These are phyloP conservation scores for Parasarocladium wereldwijsianum DNA, from an alignment of 2,329 filamentous ascomycete genomes.

Conservation along the genomic window DNA sequence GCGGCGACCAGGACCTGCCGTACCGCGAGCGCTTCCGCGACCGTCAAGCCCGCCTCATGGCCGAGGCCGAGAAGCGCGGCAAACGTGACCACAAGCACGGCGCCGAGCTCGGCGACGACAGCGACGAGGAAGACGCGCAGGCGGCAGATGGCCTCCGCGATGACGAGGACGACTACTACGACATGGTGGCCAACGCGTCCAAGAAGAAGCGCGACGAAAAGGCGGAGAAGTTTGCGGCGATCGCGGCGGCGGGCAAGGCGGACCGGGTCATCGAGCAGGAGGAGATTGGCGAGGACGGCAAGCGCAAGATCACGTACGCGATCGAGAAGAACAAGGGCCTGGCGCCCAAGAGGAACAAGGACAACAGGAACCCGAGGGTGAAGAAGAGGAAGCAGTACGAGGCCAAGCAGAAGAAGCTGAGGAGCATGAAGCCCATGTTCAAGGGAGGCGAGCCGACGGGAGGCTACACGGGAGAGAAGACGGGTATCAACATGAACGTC, in stretches of 20 bases:
- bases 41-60: slow-evolving; percentile 70
- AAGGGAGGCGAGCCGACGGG: slow-evolving; percentile 72
- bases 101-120: slow-evolving; percentile 53
- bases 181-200: slow-evolving; percentile 62
- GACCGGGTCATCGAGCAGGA: slow-evolving; percentile 51
- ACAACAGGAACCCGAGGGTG: slow-evolving; percentile 83
- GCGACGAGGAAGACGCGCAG: slow-evolving; percentile 51
- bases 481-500: slow-evolving; percentile 87
- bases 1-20: slow-evolving; percentile 71
- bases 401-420: slow-evolving; percentile 93
- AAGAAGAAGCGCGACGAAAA: slow-evolving; percentile 63
- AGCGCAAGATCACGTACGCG: slow-evolving; percentile 81
- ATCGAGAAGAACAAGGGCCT: slow-evolving; percentile 98
- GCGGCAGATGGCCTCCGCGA: slow-evolving; percentile 35
- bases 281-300: slow-evolving; percentile 65
- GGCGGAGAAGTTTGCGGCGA: slow-evolving; percentile 37
- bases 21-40: slow-evolving; percentile 81
- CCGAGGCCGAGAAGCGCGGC: slow-evolving; percentile 76
- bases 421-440: slow-evolving; percentile 72
- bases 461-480: slow-evolving; percentile 81
- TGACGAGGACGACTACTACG: slow-evolving; percentile 70
- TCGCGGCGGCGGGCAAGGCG: slow-evolving; percentile 46
- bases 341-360: slow-evolving; percentile 81
- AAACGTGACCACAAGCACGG: slow-evolving; percentile 47
- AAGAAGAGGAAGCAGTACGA: slow-evolving; percentile 98